These are phyloP conservation scores for Aureoboletus auriporus DNA, from an alignment of 768 basidiomycete genomes.

Conservation along the genomic window DNA sequence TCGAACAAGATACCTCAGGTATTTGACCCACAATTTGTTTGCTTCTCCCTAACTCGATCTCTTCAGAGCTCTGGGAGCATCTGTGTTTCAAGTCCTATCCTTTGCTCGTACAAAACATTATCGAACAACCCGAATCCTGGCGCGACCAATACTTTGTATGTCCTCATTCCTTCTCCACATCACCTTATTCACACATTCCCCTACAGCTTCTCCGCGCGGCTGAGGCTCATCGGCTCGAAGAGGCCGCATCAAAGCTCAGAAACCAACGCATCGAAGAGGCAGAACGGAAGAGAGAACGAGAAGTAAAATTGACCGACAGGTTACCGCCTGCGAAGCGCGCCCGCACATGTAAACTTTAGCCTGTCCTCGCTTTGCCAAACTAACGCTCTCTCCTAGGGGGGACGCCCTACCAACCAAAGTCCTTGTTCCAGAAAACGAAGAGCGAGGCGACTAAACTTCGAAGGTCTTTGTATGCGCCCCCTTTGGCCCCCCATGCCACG, in stretches of 20 bases:
- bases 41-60: conserved; percentile 1
- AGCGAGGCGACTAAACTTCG: conserved; percentile 66
- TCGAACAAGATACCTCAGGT: conserved; percentile 56
- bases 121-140: conserved; percentile 61
- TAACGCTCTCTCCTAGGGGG: conserved; percentile 33
- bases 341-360: conserved; percentile 47
- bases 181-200: conserved; percentile 7
- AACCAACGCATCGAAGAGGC: conserved; percentile 65
- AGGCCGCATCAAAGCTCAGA: conserved; percentile 57
- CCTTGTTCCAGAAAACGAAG: conserved; percentile 74
- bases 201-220: conserved; percentile 50
- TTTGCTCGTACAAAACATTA: conserved; percentile 28
- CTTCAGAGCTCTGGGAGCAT: conserved; percentile 60
- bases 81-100: conserved; percentile 62
- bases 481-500: conserved; percentile 44
- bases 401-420: conserved; percentile 47
- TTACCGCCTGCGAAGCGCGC: conserved; percentile 64
- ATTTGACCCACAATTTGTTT: conserved; percentile 11
- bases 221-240: conserved; percentile 63
- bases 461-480: conserved; percentile 53
- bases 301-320: conserved; percentile 71
- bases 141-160: conserved; percentile 66
- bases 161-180: conserved; percentile 1
- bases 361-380: conserved; percentile 4
- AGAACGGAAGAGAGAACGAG: conserved; percentile 71